Evolutionary conservation across 768 basidiomycete species (phyloP), one percentile per base, ranked within the genome.

Genomic region (Tricholoma flavovirens): DNA sequence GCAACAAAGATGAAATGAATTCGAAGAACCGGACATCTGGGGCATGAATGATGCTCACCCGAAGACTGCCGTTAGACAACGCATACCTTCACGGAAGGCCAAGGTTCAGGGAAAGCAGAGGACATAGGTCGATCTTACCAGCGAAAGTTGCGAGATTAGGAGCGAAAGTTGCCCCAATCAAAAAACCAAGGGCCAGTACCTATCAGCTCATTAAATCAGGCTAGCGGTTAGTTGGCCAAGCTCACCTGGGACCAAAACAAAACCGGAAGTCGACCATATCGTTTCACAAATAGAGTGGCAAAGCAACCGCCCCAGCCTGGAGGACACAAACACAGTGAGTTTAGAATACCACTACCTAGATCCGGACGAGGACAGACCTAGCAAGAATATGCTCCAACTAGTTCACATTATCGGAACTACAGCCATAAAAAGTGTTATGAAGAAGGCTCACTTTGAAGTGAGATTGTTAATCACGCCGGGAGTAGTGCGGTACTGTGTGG

Each of bases 341-440:
- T 9, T n/a, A 24, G 15, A 26, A 15, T 45, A 21, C 12, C 22
- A 29, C 3, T 7, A 26, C 4, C 22, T 49, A 10, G 1, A n/a
- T 17, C 9, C 8, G 21, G 11, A 24, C 12, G 19, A 1, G 5
- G 29, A 49, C 61, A 24, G 33, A 77, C 79, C 80, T 14, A 81
- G 63, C 14, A 81, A 66, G 64, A 81, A 82, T 45, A 83, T 82
- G 60, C 78, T 81, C 81, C 80, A 82, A 60, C 81, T 82, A 38
- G 4, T 22, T 15, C 24, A 22, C 35, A 4, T 45, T 26, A 48
- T 53, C 30, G 58, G 50, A 17, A n/a, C 24, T 30, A 30, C 24
- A 33, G 51, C 53, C 8, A 51, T 50, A 38, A 2, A 53, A 9
- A 17, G 2, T 14, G 32, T 1, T 17, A 29, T 15, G 26, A 38